Percentiles rank a stretch among this genome's conserved stretches.
These are phyloP conservation scores for Strobilomyces confusus DNA, from an alignment of 768 basidiomycete species.

Conservation along the genomic window DNA sequence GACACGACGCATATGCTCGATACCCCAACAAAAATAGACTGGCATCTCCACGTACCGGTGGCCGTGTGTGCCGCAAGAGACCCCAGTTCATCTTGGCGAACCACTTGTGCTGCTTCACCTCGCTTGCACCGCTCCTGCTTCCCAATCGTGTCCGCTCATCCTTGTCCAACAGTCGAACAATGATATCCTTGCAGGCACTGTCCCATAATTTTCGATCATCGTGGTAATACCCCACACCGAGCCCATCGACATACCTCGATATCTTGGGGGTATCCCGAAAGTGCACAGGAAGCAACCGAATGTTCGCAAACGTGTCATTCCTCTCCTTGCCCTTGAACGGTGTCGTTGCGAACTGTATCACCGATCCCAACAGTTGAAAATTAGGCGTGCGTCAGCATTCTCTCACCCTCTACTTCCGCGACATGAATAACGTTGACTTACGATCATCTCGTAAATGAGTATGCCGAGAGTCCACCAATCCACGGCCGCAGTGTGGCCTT, in stretches of 20 bases:
- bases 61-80: slow-evolving; percentile 83
- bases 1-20: neutral
- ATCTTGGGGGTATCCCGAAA: slow-evolving; percentile 86
- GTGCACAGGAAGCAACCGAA: slow-evolving; percentile 77
- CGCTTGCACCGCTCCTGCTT: slow-evolving; percentile 91
- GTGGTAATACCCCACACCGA: neutral
- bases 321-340: slow-evolving; percentile 97
- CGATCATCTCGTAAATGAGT: slow-evolving; percentile 98
- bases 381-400: slow-evolving; percentile 32
- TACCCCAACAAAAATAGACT: neutral
- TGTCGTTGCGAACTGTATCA: slow-evolving; percentile 86
- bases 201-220: slow-evolving; percentile 9
- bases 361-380: slow-evolving; percentile 20
- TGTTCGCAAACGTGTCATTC: slow-evolving; percentile 94
- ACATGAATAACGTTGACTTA: slow-evolving; percentile 46
- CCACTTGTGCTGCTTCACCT: slow-evolving; percentile 99
- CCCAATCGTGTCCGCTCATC: slow-evolving; percentile 85
- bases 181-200: slow-evolving; percentile 85
- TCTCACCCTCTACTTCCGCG: slow-evolving; percentile 15
- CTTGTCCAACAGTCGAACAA: slow-evolving; percentile 87
- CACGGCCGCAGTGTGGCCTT: slow-evolving; percentile 96
- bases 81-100: slow-evolving; percentile 97
- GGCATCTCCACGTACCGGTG: slow-evolving; percentile 63
- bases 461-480: slow-evolving; percentile 99
- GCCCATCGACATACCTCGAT: slow-evolving; percentile 50